Evolutionary conservation across 768 basidiomycete genomes (phyloP).

Genomic region (Pisolithus albus): DNA sequence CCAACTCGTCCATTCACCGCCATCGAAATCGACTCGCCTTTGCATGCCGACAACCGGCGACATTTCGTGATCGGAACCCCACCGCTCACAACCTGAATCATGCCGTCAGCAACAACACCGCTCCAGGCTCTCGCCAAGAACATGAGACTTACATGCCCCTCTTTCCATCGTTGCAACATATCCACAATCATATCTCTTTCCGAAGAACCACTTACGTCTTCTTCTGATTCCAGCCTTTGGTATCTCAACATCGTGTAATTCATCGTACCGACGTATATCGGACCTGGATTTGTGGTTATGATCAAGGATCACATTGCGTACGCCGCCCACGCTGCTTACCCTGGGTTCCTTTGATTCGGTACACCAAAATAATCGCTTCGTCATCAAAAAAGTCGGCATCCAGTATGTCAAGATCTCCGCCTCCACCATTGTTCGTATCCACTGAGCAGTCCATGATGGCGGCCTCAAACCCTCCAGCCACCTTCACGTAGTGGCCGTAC

Average conservation of each 20-base stretch:
- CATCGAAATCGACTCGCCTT: slow-evolving; percentile 46
- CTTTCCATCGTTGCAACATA: slow-evolving; percentile 49
- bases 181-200: slow-evolving; percentile 63
- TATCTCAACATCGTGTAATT: slow-evolving; percentile 58
- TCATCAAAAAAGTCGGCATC: slow-evolving; percentile 79
- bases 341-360: slow-evolving; percentile 39
- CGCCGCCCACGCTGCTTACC: slow-evolving; percentile 36
- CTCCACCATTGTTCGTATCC: slow-evolving; percentile 29
- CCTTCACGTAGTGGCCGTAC: slow-evolving; percentile 36
- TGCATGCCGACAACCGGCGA: slow-evolving; percentile 49
- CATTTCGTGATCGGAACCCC: slow-evolving; percentile 50
- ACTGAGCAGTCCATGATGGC: slow-evolving; percentile 47
- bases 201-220: slow-evolving; percentile 46
- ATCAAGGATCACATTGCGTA: slow-evolving; percentile 23
- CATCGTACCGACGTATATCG: slow-evolving; percentile 56
- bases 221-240: slow-evolving; percentile 40
- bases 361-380: slow-evolving; percentile 57
- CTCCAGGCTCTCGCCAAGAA: slow-evolving; percentile 23
- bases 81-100: slow-evolving; percentile 42
- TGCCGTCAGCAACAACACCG: slow-evolving; percentile 28
- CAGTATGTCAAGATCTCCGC: slow-evolving; percentile 43
- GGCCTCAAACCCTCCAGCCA: slow-evolving; percentile 34
- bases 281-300: slow-evolving; percentile 33
- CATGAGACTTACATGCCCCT: slow-evolving; percentile 54
- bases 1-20: slow-evolving; percentile 71